Conservation (phyloP, 805 yeast species). For the Saturnispora sanitii region DNA sequence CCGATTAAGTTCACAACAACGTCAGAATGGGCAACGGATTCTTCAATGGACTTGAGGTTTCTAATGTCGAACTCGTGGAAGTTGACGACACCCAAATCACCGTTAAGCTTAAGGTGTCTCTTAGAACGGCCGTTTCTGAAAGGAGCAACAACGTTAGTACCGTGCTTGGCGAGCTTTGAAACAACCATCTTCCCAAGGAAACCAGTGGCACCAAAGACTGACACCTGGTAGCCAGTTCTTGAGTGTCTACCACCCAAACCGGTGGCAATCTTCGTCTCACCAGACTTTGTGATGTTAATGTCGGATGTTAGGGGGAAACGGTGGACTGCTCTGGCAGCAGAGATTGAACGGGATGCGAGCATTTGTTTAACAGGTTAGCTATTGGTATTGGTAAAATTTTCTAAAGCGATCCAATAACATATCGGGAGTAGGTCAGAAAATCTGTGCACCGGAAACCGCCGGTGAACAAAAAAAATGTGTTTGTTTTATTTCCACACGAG, state of each 20-base stretch:
- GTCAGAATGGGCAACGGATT: conserved; percentile 70
- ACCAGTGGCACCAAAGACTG: conserved; percentile 79
- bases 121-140: conserved; percentile 69
- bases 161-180: conserved; percentile 70
- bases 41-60: conserved; percentile 65
- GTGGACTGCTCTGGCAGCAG: conserved; percentile 15
- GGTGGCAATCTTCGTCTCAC: conserved; percentile 59
- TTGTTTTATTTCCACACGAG: too few species aligned
- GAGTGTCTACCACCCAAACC: conserved; percentile 81
- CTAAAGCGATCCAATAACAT: neutral
- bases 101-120: conserved; percentile 71
- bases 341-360: conserved; percentile 3
- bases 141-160: conserved; percentile 70
- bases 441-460: conserved; percentile 2
- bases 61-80: conserved; percentile 76
- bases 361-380: neutral
- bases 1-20: conserved; percentile 77
- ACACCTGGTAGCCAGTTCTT: conserved; percentile 79
- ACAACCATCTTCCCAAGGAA: conserved; percentile 66
- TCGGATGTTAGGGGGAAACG: conserved; percentile 41
- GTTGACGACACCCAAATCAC: conserved; percentile 82
- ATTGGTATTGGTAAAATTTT: neutral
- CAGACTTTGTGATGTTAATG: conserved; percentile 60
- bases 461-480: too few species aligned
- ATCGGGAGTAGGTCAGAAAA: too few species aligned